phyloP scores from a whole-genome alignment of 768 basidiomycete species.

The Pulveroboletus sp. region DNA sequence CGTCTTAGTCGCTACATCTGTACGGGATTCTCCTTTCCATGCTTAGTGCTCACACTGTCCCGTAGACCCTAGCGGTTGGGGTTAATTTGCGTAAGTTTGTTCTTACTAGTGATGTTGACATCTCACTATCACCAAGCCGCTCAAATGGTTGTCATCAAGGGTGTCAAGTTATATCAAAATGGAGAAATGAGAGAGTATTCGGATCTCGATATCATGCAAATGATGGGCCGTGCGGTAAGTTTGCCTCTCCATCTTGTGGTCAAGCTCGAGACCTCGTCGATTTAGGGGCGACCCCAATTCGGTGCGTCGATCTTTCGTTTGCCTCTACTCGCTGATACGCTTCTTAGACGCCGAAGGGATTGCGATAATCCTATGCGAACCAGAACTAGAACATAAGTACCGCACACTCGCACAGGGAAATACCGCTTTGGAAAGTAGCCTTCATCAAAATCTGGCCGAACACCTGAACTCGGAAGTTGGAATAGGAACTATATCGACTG shows the following conservation, averaged over 20 bases:
- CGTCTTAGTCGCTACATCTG: conserved; percentile 80
- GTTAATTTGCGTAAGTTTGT: conserved; percentile 79
- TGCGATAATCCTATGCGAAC: conserved; percentile 80
- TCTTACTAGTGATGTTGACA: neutral
- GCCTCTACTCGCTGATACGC: neutral
- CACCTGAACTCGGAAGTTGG: conserved; percentile 94
- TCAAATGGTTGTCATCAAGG: conserved; percentile 90
- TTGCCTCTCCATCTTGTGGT: neutral
- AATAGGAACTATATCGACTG: conserved; percentile 71
- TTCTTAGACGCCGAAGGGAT: conserved; percentile 71
- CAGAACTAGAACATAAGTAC: conserved; percentile 67
- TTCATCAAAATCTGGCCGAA: conserved; percentile 80
- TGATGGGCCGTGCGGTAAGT: conserved; percentile 89
- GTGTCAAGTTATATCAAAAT: conserved; percentile 76
- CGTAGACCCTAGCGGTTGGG: conserved; percentile 89
- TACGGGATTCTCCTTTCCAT: conserved; percentile 32
- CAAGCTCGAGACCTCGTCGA: neutral
- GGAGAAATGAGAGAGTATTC: conserved; percentile 73
- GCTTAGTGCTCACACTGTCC: conserved; percentile 4
- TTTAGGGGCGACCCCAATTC: conserved; percentile 84
- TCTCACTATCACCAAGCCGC: conserved; percentile 52
- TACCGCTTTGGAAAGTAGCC: conserved; percentile 78
- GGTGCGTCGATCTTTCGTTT: conserved; percentile 38
- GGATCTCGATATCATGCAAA: conserved; percentile 91
- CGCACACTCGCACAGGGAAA: conserved; percentile 60